Evolutionary conservation across 2,329 filamentous ascomycete genomes (phyloP).

Genomic region (Dothideomycetidae sp.): DNA sequence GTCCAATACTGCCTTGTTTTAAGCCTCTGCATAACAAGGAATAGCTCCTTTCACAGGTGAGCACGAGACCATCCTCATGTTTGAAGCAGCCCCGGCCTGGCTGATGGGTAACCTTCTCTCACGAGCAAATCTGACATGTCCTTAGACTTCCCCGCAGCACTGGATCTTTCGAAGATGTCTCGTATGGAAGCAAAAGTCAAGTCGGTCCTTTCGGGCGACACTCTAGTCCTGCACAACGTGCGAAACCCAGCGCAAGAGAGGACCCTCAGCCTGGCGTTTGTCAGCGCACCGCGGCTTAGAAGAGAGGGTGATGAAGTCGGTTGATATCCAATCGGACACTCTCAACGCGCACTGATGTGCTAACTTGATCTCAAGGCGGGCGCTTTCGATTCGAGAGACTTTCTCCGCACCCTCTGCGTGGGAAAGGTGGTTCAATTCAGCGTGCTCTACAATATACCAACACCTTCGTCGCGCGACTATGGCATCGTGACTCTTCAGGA

Average conservation of each 20-base stretch:
- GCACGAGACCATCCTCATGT: background rate
- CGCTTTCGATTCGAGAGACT: slow-evolving; percentile 90
- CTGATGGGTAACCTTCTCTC: no score
- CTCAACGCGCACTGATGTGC: background rate
- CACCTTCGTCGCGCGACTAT: slow-evolving; percentile 61
- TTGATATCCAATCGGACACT: slow-evolving; percentile 4
- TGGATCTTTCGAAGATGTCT: slow-evolving; percentile 17
- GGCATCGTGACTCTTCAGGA: slow-evolving; percentile 64
- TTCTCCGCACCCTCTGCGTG: slow-evolving; percentile 66
- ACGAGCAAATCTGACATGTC: no score
- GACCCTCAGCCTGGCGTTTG: slow-evolving; percentile 79
- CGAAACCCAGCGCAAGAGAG: slow-evolving; percentile 73
- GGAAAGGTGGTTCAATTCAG: slow-evolving; percentile 79
- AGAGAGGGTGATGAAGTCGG: slow-evolving; percentile 73
- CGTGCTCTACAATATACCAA: slow-evolving; percentile 75
- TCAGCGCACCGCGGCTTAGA: slow-evolving; percentile 71
- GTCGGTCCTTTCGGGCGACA: slow-evolving; percentile 87
- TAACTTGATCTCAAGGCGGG: slow-evolving; percentile 45
- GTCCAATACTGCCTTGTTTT: no score
- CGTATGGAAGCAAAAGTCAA: slow-evolving; percentile 66
- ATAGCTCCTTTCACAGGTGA: no score
- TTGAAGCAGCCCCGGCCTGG: no score
- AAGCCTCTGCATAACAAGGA: no score
- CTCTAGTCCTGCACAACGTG: slow-evolving; percentile 66
- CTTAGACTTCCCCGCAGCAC: no score